Conservation (phyloP, 2,329 filamentous ascomycete genomes). For the Zasmidium angulare region DNA sequence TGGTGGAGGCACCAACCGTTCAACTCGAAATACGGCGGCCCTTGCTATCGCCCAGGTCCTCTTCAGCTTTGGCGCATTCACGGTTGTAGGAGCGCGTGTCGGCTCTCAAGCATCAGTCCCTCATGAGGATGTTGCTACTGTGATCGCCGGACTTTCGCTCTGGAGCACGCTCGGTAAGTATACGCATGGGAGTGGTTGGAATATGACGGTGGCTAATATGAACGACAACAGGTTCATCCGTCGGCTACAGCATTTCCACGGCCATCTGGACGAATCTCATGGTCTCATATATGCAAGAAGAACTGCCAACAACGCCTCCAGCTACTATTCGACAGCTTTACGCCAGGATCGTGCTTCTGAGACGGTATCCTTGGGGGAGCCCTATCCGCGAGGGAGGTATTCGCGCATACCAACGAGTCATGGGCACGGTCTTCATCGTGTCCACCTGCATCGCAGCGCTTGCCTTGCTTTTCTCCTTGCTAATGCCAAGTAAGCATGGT, state of each 20-base stretch:
- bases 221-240: constrained; percentile 21
- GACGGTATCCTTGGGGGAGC: neutral
- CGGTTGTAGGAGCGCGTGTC: constrained; percentile 43
- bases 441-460: neutral
- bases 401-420: neutral
- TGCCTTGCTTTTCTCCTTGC: neutral
- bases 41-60: constrained; percentile 41
- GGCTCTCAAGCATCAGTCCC: constrained; percentile 45
- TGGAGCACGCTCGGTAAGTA: constrained; percentile 40
- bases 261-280: constrained; percentile 8
- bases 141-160: constrained; percentile 41
- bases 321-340: neutral
- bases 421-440: neutral
- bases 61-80: constrained; percentile 40
- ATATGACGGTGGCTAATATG: neutral
- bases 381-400: neutral
- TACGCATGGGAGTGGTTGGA: neutral
- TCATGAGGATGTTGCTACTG: constrained; percentile 43
- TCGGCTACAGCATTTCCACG: constrained; percentile 41
- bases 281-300: constrained; percentile 5
- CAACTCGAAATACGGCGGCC: constrained; percentile 37
- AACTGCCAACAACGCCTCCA: constrained; percentile 3
- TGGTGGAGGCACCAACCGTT: constrained; percentile 32
- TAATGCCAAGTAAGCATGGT: neutral
- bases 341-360: constrained; percentile 5